A percentile compares a stretch with the other conserved stretches of the same genome.
Conservation (phyloP, 257 asterid species). For the Cruciata laevipes region DNA sequence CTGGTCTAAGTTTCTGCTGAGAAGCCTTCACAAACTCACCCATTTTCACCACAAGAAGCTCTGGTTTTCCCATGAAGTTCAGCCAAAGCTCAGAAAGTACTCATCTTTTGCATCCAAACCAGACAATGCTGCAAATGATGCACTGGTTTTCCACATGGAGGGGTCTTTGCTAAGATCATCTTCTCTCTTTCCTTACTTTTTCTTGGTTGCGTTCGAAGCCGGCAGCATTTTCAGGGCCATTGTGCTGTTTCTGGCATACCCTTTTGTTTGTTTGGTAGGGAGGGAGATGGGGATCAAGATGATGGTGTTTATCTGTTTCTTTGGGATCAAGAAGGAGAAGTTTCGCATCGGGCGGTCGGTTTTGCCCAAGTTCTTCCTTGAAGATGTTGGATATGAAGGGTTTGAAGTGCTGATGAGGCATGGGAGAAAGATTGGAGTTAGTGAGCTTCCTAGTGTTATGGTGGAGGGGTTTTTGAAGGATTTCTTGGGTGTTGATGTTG, state of each 20-base stretch:
- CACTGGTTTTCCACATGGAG: constrained; percentile 29
- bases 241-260: constrained; percentile 24
- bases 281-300: constrained; percentile 16
- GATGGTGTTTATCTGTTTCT: constrained; percentile 32
- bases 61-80: constrained; percentile 13
- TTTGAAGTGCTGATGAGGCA: constrained; percentile 21
- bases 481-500: constrained; percentile 27
- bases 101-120: constrained; percentile 11
- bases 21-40: constrained; percentile 13
- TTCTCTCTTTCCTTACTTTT: constrained; percentile 30
- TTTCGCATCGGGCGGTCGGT: constrained; percentile 25
- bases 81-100: constrained; percentile 15
- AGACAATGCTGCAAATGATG: constrained; percentile 10
- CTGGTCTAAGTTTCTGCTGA: constrained; percentile 21
- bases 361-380: constrained; percentile 31
- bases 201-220: constrained; percentile 37
- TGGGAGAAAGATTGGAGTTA: constrained; percentile 19
- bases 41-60: constrained; percentile 12
- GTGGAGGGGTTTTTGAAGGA: constrained; percentile 32
- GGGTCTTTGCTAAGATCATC: constrained; percentile 26
- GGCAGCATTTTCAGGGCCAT: constrained; percentile 28
- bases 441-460: constrained; percentile 30
- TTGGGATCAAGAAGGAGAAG: constrained; percentile 22
- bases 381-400: constrained; percentile 33
- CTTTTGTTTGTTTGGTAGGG: constrained; percentile 17